phyloP scores from a whole-genome alignment of 306 rosid genomes.

The Rosa lucieae region DNA sequence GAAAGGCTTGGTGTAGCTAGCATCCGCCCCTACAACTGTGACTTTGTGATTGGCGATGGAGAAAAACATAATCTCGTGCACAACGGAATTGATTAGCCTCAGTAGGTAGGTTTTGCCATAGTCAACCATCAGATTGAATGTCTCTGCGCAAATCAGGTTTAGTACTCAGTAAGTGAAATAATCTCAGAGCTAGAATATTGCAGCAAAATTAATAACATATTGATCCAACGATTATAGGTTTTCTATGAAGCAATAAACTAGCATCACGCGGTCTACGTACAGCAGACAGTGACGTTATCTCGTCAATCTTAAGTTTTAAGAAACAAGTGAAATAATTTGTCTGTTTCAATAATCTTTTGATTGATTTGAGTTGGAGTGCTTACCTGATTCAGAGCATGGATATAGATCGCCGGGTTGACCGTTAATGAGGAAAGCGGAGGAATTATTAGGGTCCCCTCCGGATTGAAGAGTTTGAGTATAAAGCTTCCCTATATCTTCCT shows the following conservation, averaged over 20 bases:
- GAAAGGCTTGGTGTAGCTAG: constrained; percentile 31
- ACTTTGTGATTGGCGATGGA: constrained; percentile 26
- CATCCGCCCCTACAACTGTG: constrained; percentile 31
- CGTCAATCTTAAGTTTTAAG: no score
- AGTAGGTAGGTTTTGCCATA: constrained; percentile 30
- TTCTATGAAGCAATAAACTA: no score
- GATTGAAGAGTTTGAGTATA: background rate
- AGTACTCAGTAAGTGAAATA: no score
- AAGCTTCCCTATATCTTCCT: constrained; percentile 13
- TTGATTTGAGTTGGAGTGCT: no score
- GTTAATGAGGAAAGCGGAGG: constrained; percentile 27
- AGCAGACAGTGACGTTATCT: no score
- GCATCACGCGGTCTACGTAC: no score
- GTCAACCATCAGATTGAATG: constrained; percentile 16
- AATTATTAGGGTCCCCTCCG: constrained; percentile 18
- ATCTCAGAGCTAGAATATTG: no score
- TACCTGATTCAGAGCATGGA: constrained; percentile 26
- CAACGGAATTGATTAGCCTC: constrained; percentile 17
- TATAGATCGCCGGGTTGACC: constrained; percentile 34
- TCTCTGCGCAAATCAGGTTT: background rate
- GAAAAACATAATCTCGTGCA: constrained; percentile 17
- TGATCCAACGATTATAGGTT: no score
- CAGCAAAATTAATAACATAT: no score
- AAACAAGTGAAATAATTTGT: no score
- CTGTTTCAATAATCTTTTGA: no score